These are phyloP conservation scores for Phytophthora pseudosyringae DNA, from an alignment of 352 stramenopile genomes.

Conservation along the genomic window DNA sequence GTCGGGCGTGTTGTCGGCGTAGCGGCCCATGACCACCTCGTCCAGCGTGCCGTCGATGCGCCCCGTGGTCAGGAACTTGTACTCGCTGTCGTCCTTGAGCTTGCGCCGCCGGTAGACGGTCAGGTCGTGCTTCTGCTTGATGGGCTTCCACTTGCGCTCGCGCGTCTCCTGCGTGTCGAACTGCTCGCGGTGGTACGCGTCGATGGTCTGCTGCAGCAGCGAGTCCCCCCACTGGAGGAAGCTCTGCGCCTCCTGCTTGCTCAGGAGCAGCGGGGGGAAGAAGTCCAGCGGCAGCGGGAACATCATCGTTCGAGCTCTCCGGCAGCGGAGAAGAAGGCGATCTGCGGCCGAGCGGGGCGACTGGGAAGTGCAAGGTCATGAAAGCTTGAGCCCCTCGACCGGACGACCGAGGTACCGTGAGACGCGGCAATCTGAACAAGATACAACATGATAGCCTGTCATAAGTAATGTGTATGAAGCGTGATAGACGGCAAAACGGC, in stretches of 20 bases:
- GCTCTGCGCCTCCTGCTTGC: slow-evolving; percentile 45
- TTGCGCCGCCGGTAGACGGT: slow-evolving; percentile 67
- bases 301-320: slow-evolving; percentile 23
- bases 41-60: slow-evolving; percentile 74
- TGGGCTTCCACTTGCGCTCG: slow-evolving; percentile 72
- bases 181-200: slow-evolving; percentile 73
- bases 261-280: slow-evolving; percentile 64
- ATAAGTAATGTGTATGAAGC: too few species aligned
- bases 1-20: slow-evolving; percentile 72
- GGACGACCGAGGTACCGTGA: slow-evolving; percentile 10
- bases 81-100: slow-evolving; percentile 53
- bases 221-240: slow-evolving; percentile 75
- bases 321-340: slow-evolving; percentile 1
- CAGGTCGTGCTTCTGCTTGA: slow-evolving; percentile 69
- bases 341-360: slow-evolving; percentile 10
- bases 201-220: slow-evolving; percentile 70
- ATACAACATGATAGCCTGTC: neutral
- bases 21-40: slow-evolving; percentile 77
- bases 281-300: slow-evolving; percentile 72
- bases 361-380: slow-evolving; percentile 23
- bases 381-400: slow-evolving; percentile 21
- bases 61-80: slow-evolving; percentile 68
- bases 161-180: slow-evolving; percentile 65
- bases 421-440: neutral
- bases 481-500: too few species aligned